These are phyloP conservation scores for Triticum turgidum DNA, from an alignment of 176 grass and related monocot species.

Conservation along the genomic window DNA sequence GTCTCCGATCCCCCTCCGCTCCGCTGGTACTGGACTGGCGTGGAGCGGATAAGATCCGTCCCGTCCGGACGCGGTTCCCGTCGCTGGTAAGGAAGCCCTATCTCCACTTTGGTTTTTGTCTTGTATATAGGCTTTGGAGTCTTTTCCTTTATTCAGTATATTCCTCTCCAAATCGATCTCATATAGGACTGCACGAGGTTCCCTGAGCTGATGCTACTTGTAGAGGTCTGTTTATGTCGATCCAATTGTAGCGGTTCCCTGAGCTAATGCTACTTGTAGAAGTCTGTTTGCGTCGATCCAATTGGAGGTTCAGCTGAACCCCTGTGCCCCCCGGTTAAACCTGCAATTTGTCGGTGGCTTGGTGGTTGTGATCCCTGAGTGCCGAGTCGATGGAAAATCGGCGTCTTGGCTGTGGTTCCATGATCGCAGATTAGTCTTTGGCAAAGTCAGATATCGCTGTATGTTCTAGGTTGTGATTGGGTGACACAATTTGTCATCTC, in stretches of 20 bases:
- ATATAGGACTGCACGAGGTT: background rate
- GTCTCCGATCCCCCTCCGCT: background rate
- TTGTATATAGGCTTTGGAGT: too few relatives aligned
- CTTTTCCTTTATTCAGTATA: too few relatives aligned
- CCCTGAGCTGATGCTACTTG: background rate
- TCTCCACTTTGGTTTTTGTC: background rate
- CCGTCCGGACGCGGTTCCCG: background rate
- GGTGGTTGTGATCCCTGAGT: background rate
- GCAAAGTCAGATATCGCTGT: background rate
- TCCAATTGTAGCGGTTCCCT: background rate
- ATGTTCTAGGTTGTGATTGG: background rate
- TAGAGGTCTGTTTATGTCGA: background rate
- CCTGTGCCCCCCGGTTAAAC: background rate
- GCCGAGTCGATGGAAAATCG: background rate
- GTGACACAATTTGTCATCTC: constrained; percentile 1
- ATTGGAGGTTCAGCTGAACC: background rate
- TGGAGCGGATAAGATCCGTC: background rate
- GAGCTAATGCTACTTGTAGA: background rate
- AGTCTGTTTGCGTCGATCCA: background rate
- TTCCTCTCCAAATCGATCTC: background rate
- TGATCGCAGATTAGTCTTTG: background rate
- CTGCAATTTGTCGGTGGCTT: background rate
- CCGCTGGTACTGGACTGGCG: background rate
- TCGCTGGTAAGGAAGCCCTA: constrained; percentile 5
- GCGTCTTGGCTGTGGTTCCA: background rate